These are phyloP conservation scores for Albugo candida DNA, from an alignment of 352 stramenopile genomes.

Conservation along the genomic window DNA sequence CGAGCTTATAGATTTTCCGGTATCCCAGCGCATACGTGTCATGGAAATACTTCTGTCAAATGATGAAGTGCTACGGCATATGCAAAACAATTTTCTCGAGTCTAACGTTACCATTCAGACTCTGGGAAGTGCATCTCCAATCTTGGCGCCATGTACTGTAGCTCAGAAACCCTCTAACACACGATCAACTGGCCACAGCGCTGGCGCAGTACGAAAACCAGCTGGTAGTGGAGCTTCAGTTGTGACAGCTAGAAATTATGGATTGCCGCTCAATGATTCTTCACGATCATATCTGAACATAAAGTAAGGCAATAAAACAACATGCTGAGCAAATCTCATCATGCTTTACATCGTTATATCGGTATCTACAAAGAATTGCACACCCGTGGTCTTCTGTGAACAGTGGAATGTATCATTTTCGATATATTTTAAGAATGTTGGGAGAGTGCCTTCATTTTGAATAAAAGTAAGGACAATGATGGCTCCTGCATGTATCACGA, in stretches of 20 bases:
- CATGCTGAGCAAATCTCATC: too few relatives aligned
- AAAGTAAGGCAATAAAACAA: conserved; percentile 3
- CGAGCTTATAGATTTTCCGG: conserved; percentile 53
- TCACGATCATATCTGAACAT: conserved; percentile 12
- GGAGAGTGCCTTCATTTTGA: too few relatives aligned
- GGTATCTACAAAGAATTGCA: too few relatives aligned
- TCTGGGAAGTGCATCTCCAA: background rate
- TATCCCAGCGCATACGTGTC: conserved; percentile 38
- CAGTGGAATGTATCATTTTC: too few relatives aligned
- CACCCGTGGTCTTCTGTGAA: too few relatives aligned
- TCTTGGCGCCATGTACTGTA: conserved; percentile 1
- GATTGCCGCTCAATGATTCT: conserved; percentile 11
- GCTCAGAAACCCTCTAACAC: background rate
- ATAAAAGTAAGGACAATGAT: too few relatives aligned
- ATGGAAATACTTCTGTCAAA: conserved; percentile 60
- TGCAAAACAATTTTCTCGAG: conserved; percentile 65
- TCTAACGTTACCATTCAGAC: conserved; percentile 9
- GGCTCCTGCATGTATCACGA: too few relatives aligned
- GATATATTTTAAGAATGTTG: too few relatives aligned
- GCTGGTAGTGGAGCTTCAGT: conserved; percentile 12
- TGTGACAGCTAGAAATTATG: conserved; percentile 2
- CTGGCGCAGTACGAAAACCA: background rate
- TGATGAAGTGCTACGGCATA: conserved; percentile 51
- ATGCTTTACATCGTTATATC: too few relatives aligned
- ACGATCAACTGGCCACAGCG: background rate